Evolutionary conservation across 768 basidiomycete species (phyloP).

Genomic region (Suillus cothurnatus): DNA sequence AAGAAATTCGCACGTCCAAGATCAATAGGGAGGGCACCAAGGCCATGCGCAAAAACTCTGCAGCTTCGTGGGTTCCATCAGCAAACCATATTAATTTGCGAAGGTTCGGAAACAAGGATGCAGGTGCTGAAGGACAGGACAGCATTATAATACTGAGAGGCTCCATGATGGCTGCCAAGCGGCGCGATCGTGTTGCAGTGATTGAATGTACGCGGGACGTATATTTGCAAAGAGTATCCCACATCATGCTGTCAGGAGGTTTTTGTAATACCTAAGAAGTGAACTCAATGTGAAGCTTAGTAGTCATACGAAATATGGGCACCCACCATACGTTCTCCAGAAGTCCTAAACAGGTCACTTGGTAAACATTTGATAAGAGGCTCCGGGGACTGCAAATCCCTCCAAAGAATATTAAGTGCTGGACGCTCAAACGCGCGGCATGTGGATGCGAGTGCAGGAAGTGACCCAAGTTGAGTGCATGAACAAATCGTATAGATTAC

Average conservation of each 20-base stretch:
- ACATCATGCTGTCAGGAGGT: too few species aligned
- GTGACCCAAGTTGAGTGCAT: constrained; percentile 7
- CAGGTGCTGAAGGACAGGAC: constrained; percentile 15
- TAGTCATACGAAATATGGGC: not conserved
- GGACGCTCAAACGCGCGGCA: constrained; percentile 23
- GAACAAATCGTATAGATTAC: not conserved
- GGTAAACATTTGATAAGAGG: constrained; percentile 19
- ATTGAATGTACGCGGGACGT: not conserved
- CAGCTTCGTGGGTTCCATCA: constrained; percentile 18
- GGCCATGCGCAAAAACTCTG: constrained; percentile 25
- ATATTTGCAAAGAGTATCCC: too few species aligned
- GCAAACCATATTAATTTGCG: constrained; percentile 25
- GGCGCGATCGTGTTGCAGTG: constrained; percentile 5
- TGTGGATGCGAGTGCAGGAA: constrained; percentile 26
- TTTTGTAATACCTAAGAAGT: not conserved
- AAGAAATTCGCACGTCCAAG: not conserved
- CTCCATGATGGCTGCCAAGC: not conserved
- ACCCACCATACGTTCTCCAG: not conserved
- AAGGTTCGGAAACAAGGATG: constrained; percentile 26
- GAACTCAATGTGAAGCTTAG: not conserved
- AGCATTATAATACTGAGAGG: constrained; percentile 13
- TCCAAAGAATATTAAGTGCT: constrained; percentile 30
- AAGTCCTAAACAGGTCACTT: not conserved
- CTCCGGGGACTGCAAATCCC: constrained; percentile 21
- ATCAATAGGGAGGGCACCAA: constrained; percentile 22